Evolutionary conservation across 192 early-diverging fungal genomes (phyloP).

Genomic region (Chytriomyces sp.): DNA sequence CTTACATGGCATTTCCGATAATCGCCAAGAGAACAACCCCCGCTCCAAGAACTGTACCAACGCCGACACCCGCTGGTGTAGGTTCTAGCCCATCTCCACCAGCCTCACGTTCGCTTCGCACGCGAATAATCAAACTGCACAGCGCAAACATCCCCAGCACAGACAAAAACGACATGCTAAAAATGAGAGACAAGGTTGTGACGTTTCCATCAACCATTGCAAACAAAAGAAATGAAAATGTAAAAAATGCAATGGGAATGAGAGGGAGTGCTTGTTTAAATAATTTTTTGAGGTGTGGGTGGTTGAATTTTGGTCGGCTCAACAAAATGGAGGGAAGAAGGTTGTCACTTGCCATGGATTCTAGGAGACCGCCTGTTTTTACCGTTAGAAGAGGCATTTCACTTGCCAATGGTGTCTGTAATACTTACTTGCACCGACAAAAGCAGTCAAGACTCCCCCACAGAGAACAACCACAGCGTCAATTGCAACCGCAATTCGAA

Average conservation of each 20-base stretch:
- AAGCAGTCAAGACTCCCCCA: constrained; percentile 62
- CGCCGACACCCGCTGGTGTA: constrained; percentile 23
- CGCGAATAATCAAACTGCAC: constrained; percentile 54
- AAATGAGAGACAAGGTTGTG: constrained; percentile 57
- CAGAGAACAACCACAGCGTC: constrained; percentile 66
- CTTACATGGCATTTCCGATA: constrained; percentile 50
- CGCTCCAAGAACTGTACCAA: constrained; percentile 42
- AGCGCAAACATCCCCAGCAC: constrained; percentile 53
- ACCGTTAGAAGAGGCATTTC: background rate
- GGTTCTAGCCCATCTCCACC: constrained; percentile 29
- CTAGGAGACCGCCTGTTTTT: constrained; percentile 47
- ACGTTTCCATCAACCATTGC: constrained; percentile 48
- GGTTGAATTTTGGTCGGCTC: constrained; percentile 47
- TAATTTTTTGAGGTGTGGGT: background rate
- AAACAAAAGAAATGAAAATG: constrained; percentile 54
- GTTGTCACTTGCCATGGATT: constrained; percentile 57
- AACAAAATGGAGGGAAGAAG: constrained; percentile 58
- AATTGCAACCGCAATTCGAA: constrained; percentile 52
- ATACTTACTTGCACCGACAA: constrained; percentile 49
- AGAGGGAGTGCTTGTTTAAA: background rate
- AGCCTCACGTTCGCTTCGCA: constrained; percentile 43
- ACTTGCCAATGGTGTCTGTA: too few species aligned
- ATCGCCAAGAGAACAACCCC: constrained; percentile 38
- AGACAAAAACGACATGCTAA: constrained; percentile 57
- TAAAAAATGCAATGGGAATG: constrained; percentile 57